Evolutionary conservation across 2,329 filamentous ascomycete genomes (phyloP), one percentile per base, ranked within the genome.

Genomic region (Ceratocystis smalleyi): DNA sequence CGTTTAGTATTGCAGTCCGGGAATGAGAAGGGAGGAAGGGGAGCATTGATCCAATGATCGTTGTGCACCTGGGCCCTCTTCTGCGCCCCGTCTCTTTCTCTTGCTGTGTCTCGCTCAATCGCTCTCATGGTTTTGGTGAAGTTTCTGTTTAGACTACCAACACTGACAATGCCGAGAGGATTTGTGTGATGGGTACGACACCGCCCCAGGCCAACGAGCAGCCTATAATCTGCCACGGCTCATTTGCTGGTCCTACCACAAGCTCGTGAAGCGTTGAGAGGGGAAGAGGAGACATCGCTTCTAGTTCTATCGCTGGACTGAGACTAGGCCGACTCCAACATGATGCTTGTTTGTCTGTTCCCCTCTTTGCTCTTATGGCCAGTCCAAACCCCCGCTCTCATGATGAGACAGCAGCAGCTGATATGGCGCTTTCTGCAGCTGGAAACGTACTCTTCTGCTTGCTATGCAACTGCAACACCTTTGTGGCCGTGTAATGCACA

Each of bases 21-120:
- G 22, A 27, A 22, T 10, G 45, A 22, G 17, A 22, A 22, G 22
- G 47, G 47, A 49, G 47, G 47, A 12, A 49, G 19, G 24, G 47
- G 27, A 57, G 54, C 54, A 32, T 57, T n/a, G 54, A 35, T 57
- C 12, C 54, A 57, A 57, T 57, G 54, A 57, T 57, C 54, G 54
- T 27, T 57, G 54, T 57, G 54, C 27, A 57, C 32, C 27, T 57
- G 27, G 19, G 24, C 30, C 54, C 54, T 57, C 54, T 30, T 57
- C 54, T 57, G 54, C 27, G 54, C 54, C 54, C 27, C 54, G 12
- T 57, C 54, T 57, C 17, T 57, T 27, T 32, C 49, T 54, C 24
- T 24, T 24, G 17, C 49, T 17, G n/a, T 51, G 47, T 40, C 35
- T 40, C 35, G 35, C 10, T 15, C 35, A 15, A 40, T 40, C 35